Conservation (phyloP, 805 yeast genomes). For the Metschnikowia santaceciliae region DNA sequence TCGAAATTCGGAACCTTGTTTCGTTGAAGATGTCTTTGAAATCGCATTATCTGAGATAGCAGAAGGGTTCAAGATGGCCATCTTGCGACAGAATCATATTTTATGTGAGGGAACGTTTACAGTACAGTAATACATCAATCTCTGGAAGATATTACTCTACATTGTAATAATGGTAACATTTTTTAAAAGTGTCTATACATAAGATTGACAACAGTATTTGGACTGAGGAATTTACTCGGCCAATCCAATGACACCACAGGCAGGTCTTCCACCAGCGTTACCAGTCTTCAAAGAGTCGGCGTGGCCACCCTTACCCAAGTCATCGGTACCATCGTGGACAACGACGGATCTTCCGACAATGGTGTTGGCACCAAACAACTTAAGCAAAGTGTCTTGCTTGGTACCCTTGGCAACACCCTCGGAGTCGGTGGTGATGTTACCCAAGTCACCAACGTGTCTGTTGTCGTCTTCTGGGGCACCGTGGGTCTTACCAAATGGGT, state of each 20-base stretch:
- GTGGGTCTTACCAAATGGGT: constrained; percentile 84
- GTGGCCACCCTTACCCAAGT: constrained; percentile 90
- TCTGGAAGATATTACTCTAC: background rate
- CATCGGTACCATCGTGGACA: constrained; percentile 89
- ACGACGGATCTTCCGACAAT: constrained; percentile 94
- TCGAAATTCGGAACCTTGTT: constrained; percentile 48
- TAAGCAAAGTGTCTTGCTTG: constrained; percentile 70
- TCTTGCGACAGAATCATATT: constrained; percentile 4
- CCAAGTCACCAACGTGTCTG: constrained; percentile 95
- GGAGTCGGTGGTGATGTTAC: constrained; percentile 87
- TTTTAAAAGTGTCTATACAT: background rate
- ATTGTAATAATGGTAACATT: background rate
- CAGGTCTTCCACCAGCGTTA: constrained; percentile 97
- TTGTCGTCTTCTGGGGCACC: constrained; percentile 84
- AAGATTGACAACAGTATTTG: background rate
- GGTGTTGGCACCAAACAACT: constrained; percentile 82
- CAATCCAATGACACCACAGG: constrained; percentile 96
- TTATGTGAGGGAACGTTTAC: constrained; percentile 10
- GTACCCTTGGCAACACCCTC: constrained; percentile 89
- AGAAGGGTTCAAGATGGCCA: background rate
- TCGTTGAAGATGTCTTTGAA: constrained; percentile 31
- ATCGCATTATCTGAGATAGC: constrained; percentile 4
- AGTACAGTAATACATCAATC: background rate
- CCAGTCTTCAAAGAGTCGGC: constrained; percentile 92
- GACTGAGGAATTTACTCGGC: constrained; percentile 29